Base-by-base conservation (phyloP, 2,329 filamentous ascomycete genomes). In the Hortaea werneckii region DNA sequence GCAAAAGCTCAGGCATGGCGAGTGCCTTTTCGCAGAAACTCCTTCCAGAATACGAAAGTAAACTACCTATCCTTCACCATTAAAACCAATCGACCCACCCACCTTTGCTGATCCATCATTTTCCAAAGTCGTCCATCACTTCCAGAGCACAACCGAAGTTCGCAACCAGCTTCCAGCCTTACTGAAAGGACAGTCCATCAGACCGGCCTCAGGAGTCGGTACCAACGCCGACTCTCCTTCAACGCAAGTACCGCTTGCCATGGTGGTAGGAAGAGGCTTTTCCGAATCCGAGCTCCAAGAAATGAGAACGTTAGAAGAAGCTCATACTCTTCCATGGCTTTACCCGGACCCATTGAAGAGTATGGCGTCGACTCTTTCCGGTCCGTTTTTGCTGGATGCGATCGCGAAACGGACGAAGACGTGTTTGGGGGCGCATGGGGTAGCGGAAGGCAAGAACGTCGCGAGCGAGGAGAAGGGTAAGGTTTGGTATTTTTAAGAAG, bases 191-290 rank as follows among this genome's bases (percentile, higher is more conserved):
- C 29, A 49, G 30, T 5, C 45, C 10, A 44, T 51, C 44, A 51
- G 41, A 20, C 52, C 54, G 2, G 30, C 29, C 9, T 53, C 54
- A 9, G 46, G 41, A 10, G 47, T 55, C 8, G 54, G 54, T 12
- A 40, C 39, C 42, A 53, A 56, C 29, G 37, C 47, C 20, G 11
- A 43, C n/a, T 29, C 41, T 28, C 29, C 6, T 12, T 37, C 45
- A n/a, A n/a, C 41, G 20, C 41, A 32, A 10, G 43, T 48, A 1
- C 54, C 54, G 5, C 44, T 37, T n/a, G 54, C 54, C 12, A 43
- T 56, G 29, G 44, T 56, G 28, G 50, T 55, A 8, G 54, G 54
- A 11, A 51, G 49, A 13, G 54, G 54, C 9, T 56, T 54, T 40
- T 49, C 45, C 3, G 39, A 46, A 27, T 13, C 37, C 8, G 54